Base-by-base conservation (phyloP, 2,329 filamentous ascomycete genomes). In the Lachnellula subtilissima region DNA sequence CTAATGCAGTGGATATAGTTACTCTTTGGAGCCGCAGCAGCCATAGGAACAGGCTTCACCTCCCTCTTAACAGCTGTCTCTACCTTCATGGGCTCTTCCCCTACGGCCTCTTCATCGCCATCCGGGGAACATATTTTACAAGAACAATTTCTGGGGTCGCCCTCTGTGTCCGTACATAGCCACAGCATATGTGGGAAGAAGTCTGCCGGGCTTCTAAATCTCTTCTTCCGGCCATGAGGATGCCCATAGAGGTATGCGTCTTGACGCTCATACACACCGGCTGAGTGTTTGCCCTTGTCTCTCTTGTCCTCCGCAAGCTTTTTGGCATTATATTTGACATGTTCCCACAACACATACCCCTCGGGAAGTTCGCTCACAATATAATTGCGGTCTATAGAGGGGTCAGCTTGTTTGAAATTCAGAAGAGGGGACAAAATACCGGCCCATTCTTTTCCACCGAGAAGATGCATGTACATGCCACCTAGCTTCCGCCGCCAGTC, bases 241-340 rank as follows among this genome's bases (percentile, higher is more conserved):
- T 84, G 80, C 19, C 82, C 82, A 65, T 84, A 84, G 5, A 85
- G 73, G 61, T 84, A 84, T 35, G 79, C 79, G 65, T 85, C 82
- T 62, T 82, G 78, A 53, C 81, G 71, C 64, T 82, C 78, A 58
- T 77, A 78, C 11, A 74, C 75, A 36, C 76, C 78, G 75, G 66
- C 73, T 71, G 61, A 62, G 35, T 67, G 68, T 50, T 65, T 68
- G 45, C 75, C 73, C 59, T 79, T 77, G 32, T 75, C 65, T 22
- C 72, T 71, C 39, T 71, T 71, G 2, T 62, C 63, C 15, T 63
- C 61, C 50, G 76, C 74, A 43, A 73, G 73, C 48, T 77, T 72
- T 15, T 70, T 70, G 23, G 65, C 70, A 35, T 71, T 72, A 58
- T 78, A 80, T 65, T 80, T 81, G 64, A 82, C 74, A 62, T 83